Percentiles rank a stretch among this genome's conserved stretches.
phyloP scores from a whole-genome alignment of 306 rosid genomes.

The Hippophae rhamnoides region DNA sequence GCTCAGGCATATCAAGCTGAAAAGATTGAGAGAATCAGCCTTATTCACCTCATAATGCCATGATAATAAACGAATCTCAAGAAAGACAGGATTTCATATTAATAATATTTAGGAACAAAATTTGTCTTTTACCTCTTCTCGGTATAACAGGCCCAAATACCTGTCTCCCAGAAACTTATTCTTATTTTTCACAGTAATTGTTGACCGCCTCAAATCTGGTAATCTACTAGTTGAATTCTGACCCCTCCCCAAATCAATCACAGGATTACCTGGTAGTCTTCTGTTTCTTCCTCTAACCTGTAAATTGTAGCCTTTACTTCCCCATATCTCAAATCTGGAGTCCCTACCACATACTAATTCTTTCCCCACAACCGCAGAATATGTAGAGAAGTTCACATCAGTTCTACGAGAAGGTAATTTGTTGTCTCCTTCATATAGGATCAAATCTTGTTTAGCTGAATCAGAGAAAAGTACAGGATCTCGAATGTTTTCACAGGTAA shows the following conservation, averaged over 20 bases:
- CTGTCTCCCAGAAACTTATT: slow-evolving; percentile 43
- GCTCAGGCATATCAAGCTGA: slow-evolving; percentile 70
- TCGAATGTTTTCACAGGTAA: slow-evolving; percentile 51
- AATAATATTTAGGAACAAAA: background rate
- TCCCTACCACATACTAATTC: slow-evolving; percentile 69
- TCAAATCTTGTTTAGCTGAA: slow-evolving; percentile 42
- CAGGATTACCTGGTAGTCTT: slow-evolving; percentile 72
- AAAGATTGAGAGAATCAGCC: slow-evolving; percentile 22
- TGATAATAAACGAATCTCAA: background rate
- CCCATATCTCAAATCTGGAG: slow-evolving; percentile 82
- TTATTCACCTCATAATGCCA: slow-evolving; percentile 8
- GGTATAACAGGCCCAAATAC: slow-evolving; percentile 60
- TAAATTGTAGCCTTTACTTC: slow-evolving; percentile 67
- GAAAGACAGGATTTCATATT: background rate
- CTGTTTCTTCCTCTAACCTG: slow-evolving; percentile 80
- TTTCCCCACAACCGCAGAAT: slow-evolving; percentile 71
- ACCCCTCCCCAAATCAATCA: slow-evolving; percentile 54
- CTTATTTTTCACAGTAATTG: slow-evolving; percentile 20
- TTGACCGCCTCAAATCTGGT: slow-evolving; percentile 23
- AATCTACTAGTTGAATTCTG: slow-evolving; percentile 38
- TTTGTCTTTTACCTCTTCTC: slow-evolving; percentile 68
- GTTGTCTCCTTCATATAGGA: slow-evolving; percentile 53
- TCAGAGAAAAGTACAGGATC: slow-evolving; percentile 77
- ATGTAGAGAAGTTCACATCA: slow-evolving; percentile 73
- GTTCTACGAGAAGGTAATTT: slow-evolving; percentile 86